Evolutionary conservation across 345 rosid species (phyloP).

Genomic region (Eutrema heterophyllum): DNA sequence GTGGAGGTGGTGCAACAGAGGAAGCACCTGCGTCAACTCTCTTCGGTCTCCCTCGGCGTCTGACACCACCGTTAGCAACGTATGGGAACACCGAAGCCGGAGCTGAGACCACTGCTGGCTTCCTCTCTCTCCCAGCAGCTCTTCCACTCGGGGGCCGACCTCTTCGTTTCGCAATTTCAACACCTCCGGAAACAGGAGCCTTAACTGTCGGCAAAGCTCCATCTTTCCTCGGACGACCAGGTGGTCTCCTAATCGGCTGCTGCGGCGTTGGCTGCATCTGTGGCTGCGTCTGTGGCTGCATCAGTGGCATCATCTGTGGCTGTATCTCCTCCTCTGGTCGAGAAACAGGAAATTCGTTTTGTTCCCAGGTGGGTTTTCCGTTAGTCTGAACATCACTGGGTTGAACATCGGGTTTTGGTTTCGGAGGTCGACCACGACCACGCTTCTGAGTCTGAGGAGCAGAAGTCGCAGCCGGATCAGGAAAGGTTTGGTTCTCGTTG

Average conservation of each 20-base stretch:
- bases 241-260: constrained; percentile 26
- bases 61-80: constrained; percentile 28
- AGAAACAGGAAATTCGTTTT: neutral
- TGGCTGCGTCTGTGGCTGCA: neutral
- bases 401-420: constrained; percentile 31
- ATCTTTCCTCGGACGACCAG: constrained; percentile 51
- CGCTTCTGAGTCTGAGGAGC: constrained; percentile 34
- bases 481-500: constrained; percentile 20
- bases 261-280: neutral
- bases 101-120: constrained; percentile 19
- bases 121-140: constrained; percentile 28
- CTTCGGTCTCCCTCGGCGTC: constrained; percentile 69
- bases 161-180: constrained; percentile 15
- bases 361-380: constrained; percentile 12
- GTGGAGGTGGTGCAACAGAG: neutral
- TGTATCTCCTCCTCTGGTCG: constrained; percentile 1
- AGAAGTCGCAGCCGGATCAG: constrained; percentile 4
- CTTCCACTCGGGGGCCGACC: constrained; percentile 33
- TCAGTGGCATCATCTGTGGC: neutral
- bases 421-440: constrained; percentile 77
- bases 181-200: constrained; percentile 6
- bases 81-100: constrained; percentile 23
- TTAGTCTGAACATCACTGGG: constrained; percentile 1
- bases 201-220: constrained; percentile 18
- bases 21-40: constrained; percentile 23